These are phyloP conservation scores for Metarhizium anisopliae DNA, from an alignment of 2,329 filamentous ascomycete genomes.

Conservation along the genomic window DNA sequence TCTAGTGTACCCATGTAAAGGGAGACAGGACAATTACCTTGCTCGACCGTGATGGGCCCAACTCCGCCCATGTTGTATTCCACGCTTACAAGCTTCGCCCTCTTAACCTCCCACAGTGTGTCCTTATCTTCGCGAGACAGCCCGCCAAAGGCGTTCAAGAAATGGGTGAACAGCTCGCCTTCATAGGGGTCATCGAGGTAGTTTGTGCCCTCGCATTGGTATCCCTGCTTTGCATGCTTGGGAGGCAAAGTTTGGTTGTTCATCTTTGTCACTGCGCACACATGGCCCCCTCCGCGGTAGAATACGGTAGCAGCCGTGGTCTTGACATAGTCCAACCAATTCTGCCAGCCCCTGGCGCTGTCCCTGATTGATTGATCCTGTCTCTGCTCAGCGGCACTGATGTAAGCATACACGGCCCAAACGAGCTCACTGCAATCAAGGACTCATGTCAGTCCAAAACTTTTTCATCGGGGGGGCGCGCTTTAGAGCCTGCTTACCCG, in stretches of 20 bases:
- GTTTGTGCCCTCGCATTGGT: conserved; percentile 25
- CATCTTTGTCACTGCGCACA: conserved; percentile 29
- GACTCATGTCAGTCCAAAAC: not conserved
- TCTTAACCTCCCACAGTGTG: conserved; percentile 28
- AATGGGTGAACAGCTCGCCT: conserved; percentile 32
- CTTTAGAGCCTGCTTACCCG: conserved; percentile 16
- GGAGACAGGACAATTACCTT: conserved; percentile 14
- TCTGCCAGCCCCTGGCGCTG: conserved; percentile 26
- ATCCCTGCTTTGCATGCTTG: conserved; percentile 18
- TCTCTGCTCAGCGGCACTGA: conserved; percentile 25
- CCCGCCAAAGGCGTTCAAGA: conserved; percentile 28
- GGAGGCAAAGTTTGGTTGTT: conserved; percentile 23
- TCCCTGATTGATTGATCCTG: conserved; percentile 12
- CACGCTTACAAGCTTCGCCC: conserved; percentile 24
- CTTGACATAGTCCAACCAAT: conserved; percentile 31
- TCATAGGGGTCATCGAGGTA: conserved; percentile 33
- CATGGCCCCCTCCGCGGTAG: conserved; percentile 25
- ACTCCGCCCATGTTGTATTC: conserved; percentile 27
- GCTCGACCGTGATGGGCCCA: conserved; percentile 31
- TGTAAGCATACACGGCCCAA: conserved; percentile 32
- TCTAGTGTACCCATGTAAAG: not conserved
- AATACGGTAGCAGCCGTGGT: conserved; percentile 27
- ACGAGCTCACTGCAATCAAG: conserved; percentile 25
- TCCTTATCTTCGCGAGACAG: conserved; percentile 23
- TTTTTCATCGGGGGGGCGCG: no score